Evolutionary conservation across 306 rosid species (phyloP).

Genomic region (Lablab purpureus): DNA sequence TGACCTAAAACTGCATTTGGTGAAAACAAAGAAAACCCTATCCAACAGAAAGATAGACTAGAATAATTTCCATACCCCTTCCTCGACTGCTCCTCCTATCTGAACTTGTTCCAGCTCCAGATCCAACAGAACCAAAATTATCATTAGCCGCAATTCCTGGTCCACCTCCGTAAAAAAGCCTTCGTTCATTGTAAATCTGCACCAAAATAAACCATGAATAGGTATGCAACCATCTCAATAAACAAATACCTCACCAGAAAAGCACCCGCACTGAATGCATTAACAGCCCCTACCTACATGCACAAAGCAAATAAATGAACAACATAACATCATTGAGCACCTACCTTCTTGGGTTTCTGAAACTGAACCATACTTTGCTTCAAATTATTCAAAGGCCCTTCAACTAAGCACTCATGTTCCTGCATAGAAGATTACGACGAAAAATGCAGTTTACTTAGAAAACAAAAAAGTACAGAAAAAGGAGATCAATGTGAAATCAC

Average conservation of each 20-base stretch:
- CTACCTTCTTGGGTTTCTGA: conserved; percentile 98
- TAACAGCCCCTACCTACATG: neutral
- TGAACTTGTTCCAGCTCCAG: conserved; percentile 64
- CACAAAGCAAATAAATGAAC: conserved; percentile 30
- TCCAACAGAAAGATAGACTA: neutral
- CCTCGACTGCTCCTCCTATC: conserved; percentile 87
- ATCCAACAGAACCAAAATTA: conserved; percentile 66
- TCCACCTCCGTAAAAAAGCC: conserved; percentile 92
- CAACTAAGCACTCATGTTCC: conserved; percentile 99
- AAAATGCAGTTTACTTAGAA: conserved; percentile 29
- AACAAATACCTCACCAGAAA: conserved; percentile 3
- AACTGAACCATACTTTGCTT: conserved; percentile 99
- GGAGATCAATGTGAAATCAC: neutral
- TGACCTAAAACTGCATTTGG: neutral
- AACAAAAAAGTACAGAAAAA: neutral
- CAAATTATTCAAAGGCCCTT: conserved; percentile 95
- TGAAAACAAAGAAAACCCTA: neutral
- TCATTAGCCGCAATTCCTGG: conserved; percentile 88
- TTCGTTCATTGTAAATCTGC: conserved; percentile 93
- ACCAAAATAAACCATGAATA: conserved; percentile 24
- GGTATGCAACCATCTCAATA: conserved; percentile 30
- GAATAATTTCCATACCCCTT: conserved; percentile 71
- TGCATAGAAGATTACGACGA: conserved; percentile 38
- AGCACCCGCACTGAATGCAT: neutral
- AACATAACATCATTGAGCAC: conserved; percentile 12